Percentiles rank a stretch among this genome's conserved stretches.
phyloP scores from a whole-genome alignment of 768 basidiomycete species.

The Cystobasidiopsis lactophilus region DNA sequence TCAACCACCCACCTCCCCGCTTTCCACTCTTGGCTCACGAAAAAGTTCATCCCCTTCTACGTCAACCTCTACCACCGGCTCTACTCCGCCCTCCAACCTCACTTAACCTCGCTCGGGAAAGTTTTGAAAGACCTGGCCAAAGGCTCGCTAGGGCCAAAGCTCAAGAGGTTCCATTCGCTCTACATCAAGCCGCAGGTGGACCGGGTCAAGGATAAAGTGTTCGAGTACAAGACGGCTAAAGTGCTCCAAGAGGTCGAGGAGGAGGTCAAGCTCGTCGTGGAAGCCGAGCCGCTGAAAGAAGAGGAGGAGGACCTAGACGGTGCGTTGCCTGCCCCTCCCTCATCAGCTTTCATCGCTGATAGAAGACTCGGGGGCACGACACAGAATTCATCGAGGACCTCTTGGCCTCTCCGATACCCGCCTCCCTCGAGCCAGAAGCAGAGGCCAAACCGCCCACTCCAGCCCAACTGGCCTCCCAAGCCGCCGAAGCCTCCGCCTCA shows the following conservation, averaged over 20 bases:
- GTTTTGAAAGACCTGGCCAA: too few relatives aligned
- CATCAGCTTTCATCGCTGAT: too few relatives aligned
- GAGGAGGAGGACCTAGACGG: constrained; percentile 3
- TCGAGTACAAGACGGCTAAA: constrained; percentile 17
- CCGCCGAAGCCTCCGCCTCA: not conserved
- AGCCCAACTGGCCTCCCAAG: not conserved
- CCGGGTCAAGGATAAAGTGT: constrained; percentile 19
- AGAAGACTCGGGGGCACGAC: not conserved
- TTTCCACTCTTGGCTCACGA: not conserved
- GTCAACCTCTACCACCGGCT: too few relatives aligned
- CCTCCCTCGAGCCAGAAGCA: not conserved
- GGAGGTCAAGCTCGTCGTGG: constrained; percentile 3
- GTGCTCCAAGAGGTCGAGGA: constrained; percentile 12
- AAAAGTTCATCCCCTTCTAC: not conserved
- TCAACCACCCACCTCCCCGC: not conserved
- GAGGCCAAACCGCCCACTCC: too few relatives aligned
- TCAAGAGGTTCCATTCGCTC: constrained; percentile 16
- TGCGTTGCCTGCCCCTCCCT: too few relatives aligned
- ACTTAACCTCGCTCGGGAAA: constrained; percentile 6
- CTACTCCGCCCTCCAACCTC: too few relatives aligned
- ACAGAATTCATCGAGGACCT: constrained; percentile 2
- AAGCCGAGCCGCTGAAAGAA: constrained; percentile 8
- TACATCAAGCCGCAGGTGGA: constrained; percentile 20
- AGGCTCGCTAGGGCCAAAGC: constrained; percentile 6
- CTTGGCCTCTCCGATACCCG: not conserved